These are phyloP conservation scores for Apiospora malaysiana DNA, from an alignment of 2,329 filamentous ascomycete species.

Conservation along the genomic window DNA sequence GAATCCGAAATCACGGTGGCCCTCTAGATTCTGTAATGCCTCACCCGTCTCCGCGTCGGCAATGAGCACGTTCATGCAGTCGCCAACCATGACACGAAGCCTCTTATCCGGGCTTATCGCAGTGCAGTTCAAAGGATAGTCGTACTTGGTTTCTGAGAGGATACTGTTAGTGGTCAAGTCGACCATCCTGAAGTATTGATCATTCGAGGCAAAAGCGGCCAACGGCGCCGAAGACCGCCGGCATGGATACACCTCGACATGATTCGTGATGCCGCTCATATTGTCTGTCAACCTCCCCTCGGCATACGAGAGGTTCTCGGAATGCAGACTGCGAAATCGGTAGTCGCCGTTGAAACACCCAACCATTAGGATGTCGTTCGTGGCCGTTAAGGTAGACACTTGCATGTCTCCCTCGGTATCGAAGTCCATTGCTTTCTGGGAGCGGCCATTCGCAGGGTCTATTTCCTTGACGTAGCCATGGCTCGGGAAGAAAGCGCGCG, in stretches of 20 bases:
- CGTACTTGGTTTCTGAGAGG: conserved; percentile 57
- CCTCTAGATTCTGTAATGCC: conserved; percentile 61
- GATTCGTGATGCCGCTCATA: conserved; percentile 67
- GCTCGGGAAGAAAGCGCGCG: conserved; percentile 63
- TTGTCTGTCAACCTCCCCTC: conserved; percentile 56
- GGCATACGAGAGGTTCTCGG: conserved; percentile 43
- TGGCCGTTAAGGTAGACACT: conserved; percentile 58
- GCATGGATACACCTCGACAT: conserved; percentile 62
- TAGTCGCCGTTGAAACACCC: conserved; percentile 66
- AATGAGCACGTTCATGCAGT: conserved; percentile 69
- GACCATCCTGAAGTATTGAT: conserved; percentile 62
- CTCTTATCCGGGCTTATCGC: conserved; percentile 74
- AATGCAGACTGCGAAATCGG: conserved; percentile 53
- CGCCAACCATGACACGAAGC: conserved; percentile 75
- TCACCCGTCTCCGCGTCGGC: conserved; percentile 71
- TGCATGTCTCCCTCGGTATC: conserved; percentile 46
- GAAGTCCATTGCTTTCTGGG: conserved; percentile 52
- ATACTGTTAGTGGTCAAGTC: conserved; percentile 66
- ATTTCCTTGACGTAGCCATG: conserved; percentile 55
- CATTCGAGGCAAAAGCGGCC: conserved; percentile 69
- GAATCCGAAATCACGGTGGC: conserved; percentile 75
- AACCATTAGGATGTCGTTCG: conserved; percentile 61
- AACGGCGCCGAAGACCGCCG: conserved; percentile 58
- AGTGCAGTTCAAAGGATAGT: conserved; percentile 73
- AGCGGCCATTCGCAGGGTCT: conserved; percentile 55